phyloP scores from a whole-genome alignment of 495 filamentous ascomycete genomes.

The Xylaria castorea region DNA sequence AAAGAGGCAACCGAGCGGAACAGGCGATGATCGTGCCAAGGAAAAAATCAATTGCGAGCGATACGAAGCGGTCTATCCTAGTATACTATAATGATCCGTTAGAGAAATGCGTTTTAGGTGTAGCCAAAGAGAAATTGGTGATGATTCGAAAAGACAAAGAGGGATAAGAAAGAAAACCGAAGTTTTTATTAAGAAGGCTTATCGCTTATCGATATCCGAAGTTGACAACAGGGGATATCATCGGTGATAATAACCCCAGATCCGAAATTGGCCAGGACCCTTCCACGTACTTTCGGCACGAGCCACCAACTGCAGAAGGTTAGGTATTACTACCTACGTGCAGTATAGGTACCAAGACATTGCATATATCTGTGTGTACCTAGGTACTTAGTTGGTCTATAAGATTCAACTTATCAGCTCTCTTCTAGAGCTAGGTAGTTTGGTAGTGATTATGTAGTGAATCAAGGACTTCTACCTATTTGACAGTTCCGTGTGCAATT shows the following conservation, averaged over 20 bases:
- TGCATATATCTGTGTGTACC: too few species aligned
- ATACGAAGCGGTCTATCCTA: neutral
- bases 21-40: neutral
- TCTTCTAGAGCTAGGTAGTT: too few species aligned
- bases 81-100: neutral
- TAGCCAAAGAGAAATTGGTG: neutral
- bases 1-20: neutral
- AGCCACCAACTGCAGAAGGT: neutral
- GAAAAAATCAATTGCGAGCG: neutral
- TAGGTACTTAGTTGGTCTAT: too few species aligned
- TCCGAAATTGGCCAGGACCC: too few species aligned
- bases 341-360: too few species aligned
- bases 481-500: too few species aligned
- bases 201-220: constrained; percentile 15
- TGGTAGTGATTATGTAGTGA: too few species aligned
- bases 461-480: too few species aligned
- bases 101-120: neutral
- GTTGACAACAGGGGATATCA: neutral
- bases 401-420: too few species aligned
- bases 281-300: too few species aligned
- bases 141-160: neutral
- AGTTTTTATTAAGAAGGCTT: neutral
- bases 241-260: neutral
- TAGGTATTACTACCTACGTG: too few species aligned
- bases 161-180: neutral